phyloP scores from a whole-genome alignment of 352 stramenopile species.

The Pythium biforme region DNA sequence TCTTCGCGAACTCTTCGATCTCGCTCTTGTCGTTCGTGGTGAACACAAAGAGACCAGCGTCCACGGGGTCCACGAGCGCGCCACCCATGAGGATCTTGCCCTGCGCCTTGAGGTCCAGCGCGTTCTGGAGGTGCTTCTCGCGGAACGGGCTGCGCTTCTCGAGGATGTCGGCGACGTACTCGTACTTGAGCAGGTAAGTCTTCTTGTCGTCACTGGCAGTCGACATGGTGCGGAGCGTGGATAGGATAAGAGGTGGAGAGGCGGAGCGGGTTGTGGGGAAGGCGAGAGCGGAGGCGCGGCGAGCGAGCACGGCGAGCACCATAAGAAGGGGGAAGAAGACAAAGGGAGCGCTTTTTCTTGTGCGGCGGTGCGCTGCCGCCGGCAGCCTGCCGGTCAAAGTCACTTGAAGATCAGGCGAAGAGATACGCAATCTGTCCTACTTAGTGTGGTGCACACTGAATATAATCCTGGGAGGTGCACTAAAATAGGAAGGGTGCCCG shows the following conservation, averaged over 20 bases:
- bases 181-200: constrained; percentile 70
- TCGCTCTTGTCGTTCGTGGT: constrained; percentile 48
- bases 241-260: not conserved
- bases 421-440: constrained; percentile 2
- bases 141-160: constrained; percentile 72
- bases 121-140: constrained; percentile 54
- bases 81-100: constrained; percentile 68
- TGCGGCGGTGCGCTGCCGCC: no score
- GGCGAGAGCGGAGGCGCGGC: constrained; percentile 10
- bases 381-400: not conserved
- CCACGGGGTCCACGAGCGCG: constrained; percentile 60
- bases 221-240: constrained; percentile 31
- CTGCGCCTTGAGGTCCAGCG: constrained; percentile 46
- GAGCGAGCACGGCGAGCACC: constrained; percentile 17
- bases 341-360: not conserved
- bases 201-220: constrained; percentile 46
- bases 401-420: not conserved
- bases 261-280: not conserved
- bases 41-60: constrained; percentile 68
- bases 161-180: constrained; percentile 74
- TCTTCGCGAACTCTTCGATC: constrained; percentile 64
- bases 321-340: constrained; percentile 2
- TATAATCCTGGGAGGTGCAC: not conserved
- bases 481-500: not conserved
- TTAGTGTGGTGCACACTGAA: constrained; percentile 1